Conservation (phyloP, 2,329 filamentous ascomycete species). For the Arachnopeziza araneosa region DNA sequence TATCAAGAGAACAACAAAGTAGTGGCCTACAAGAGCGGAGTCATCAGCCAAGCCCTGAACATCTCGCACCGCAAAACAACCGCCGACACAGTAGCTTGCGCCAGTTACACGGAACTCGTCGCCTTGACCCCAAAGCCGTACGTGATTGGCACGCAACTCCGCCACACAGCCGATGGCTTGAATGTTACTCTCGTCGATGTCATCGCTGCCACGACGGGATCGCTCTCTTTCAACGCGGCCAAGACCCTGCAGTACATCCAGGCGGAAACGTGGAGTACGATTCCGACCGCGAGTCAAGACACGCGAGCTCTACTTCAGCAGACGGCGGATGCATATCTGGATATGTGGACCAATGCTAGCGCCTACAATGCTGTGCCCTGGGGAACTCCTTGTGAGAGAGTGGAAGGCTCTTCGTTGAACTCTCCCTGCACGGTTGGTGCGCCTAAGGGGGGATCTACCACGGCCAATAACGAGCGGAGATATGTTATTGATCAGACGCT, state of each 20-base stretch:
- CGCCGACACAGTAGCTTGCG: constrained; percentile 1
- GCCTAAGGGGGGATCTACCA: background rate
- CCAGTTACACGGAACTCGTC: constrained; percentile 6
- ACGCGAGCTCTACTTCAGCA: constrained; percentile 1
- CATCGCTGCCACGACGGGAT: constrained; percentile 3
- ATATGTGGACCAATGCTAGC: constrained; percentile 3
- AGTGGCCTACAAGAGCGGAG: background rate
- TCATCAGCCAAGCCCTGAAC: constrained; percentile 3
- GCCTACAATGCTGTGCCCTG: constrained; percentile 5
- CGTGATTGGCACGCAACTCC: constrained; percentile 6
- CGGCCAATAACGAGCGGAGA: background rate
- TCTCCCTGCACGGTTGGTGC: background rate
- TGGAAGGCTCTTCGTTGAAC: constrained; percentile 4
- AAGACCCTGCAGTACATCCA: constrained; percentile 2
- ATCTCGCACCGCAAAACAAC: constrained; percentile 2
- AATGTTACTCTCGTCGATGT: constrained; percentile 1
- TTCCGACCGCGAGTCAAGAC: background rate
- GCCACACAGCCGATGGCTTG: background rate
- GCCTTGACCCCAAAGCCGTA: constrained; percentile 1
- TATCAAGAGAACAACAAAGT: constrained; percentile 8
- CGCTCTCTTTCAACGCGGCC: constrained; percentile 5
- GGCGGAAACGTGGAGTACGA: constrained; percentile 2
- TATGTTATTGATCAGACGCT: constrained; percentile 7
- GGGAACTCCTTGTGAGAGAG: constrained; percentile 6
- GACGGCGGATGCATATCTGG: constrained; percentile 6